These are phyloP conservation scores for Orychophragmus violaceus DNA, from an alignment of 345 rosid species.

Conservation along the genomic window DNA sequence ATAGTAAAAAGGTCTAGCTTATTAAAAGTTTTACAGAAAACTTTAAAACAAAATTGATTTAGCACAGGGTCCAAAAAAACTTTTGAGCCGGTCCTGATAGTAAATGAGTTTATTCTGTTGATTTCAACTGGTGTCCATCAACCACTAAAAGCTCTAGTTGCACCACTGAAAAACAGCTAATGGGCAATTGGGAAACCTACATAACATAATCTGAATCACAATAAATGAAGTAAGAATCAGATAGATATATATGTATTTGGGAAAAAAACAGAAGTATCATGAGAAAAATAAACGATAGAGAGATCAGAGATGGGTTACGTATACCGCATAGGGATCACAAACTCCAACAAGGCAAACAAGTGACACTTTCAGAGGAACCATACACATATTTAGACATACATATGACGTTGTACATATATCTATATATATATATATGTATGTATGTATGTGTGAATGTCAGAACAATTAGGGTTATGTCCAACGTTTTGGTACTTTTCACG, in stretches of 20 bases:
- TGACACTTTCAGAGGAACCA: constrained; percentile 20
- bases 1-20: no score
- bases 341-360: constrained; percentile 8
- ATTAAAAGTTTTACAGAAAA: no score
- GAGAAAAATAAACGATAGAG: constrained; percentile 32
- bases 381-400: constrained; percentile 5
- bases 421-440: no score
- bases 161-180: constrained; percentile 15
- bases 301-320: constrained; percentile 29
- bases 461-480: constrained; percentile 26
- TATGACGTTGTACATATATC: constrained; percentile 7
- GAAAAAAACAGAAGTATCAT: constrained; percentile 18
- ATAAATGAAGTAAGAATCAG: constrained; percentile 20
- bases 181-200: constrained; percentile 4
- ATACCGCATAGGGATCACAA: constrained; percentile 29
- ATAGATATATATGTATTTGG: constrained; percentile 18
- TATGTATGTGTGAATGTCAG: constrained; percentile 26
- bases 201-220: constrained; percentile 17
- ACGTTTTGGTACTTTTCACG: constrained; percentile 30
- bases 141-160: constrained; percentile 12
- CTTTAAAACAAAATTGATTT: neutral
- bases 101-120: no score
- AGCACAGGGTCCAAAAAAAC: no score
- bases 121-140: neutral
- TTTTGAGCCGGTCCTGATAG: no score